A percentile compares a stretch with the other conserved stretches of the same genome.
These are phyloP conservation scores for Didymella exigua DNA, from an alignment of 2,329 filamentous ascomycete genomes.

Conservation along the genomic window DNA sequence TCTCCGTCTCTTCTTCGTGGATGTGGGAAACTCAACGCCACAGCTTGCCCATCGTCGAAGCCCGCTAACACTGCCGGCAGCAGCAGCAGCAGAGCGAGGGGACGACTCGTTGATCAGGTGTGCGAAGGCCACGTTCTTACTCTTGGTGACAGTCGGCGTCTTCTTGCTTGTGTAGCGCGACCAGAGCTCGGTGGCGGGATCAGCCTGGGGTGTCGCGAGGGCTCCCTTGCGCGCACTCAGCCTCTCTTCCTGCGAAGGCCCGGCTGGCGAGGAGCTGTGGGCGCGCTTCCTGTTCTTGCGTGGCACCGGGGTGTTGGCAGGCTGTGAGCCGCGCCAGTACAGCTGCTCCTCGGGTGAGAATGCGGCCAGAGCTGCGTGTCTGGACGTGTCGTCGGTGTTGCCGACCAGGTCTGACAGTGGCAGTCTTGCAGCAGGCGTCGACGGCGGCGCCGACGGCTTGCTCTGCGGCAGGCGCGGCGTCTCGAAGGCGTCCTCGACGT, in stretches of 20 bases:
- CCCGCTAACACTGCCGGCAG: slow-evolving; percentile 53
- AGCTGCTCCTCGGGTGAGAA: slow-evolving; percentile 66
- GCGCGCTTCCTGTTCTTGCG: slow-evolving; percentile 54
- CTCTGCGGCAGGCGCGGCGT: slow-evolving; percentile 37
- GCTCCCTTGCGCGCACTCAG: slow-evolving; percentile 30
- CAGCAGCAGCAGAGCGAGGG: slow-evolving; percentile 52
- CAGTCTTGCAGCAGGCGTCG: slow-evolving; percentile 64
- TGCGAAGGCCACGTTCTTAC: slow-evolving; percentile 47
- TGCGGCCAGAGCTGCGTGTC: slow-evolving; percentile 54
- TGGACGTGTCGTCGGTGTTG: slow-evolving; percentile 63
- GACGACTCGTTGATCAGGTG: slow-evolving; percentile 55
- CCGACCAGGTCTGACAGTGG: slow-evolving; percentile 66
- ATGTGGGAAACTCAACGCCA: slow-evolving; percentile 55
- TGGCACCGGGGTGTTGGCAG: slow-evolving; percentile 49
- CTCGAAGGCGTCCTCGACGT: slow-evolving; percentile 24
- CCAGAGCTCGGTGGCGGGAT: slow-evolving; percentile 56
- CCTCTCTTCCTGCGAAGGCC: slow-evolving; percentile 49
- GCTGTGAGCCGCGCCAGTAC: slow-evolving; percentile 60
- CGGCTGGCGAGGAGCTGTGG: slow-evolving; percentile 54
- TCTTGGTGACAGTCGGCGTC: slow-evolving; percentile 40
- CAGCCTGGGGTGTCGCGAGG: slow-evolving; percentile 53
- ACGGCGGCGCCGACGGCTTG: slow-evolving; percentile 53
- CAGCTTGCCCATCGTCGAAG: slow-evolving; percentile 58
- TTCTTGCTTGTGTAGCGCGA: slow-evolving; percentile 51
- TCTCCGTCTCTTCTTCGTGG: slow-evolving; percentile 50